These are phyloP conservation scores for Sclerotiophoma versabilis DNA, from an alignment of 2,329 filamentous ascomycete species.

Conservation along the genomic window DNA sequence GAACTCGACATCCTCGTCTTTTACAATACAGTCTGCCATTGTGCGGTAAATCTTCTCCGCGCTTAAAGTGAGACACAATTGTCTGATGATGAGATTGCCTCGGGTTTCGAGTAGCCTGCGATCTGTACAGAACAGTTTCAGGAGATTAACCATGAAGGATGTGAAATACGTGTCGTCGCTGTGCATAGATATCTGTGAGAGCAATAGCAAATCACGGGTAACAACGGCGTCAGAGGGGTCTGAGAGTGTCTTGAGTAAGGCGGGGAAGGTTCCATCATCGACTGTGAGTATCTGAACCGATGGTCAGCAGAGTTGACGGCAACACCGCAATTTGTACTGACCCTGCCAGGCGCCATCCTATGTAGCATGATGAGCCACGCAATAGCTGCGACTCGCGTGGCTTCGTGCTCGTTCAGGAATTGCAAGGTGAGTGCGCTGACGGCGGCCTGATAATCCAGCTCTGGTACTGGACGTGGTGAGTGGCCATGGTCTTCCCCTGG, in stretches of 20 bases:
- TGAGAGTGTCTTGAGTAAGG: conserved; percentile 92
- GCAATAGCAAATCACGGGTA: conserved; percentile 87
- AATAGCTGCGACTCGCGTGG: conserved; percentile 88
- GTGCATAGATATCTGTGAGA: conserved; percentile 95
- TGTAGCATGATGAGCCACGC: conserved; percentile 99
- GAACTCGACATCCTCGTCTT: conserved; percentile 97
- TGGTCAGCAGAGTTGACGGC: conserved; percentile 13
- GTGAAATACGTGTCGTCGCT: conserved; percentile 98
- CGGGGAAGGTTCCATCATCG: conserved; percentile 96
- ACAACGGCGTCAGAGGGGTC: conserved; percentile 96
- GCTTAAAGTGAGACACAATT: conserved; percentile 90
- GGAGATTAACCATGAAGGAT: conserved; percentile 95
- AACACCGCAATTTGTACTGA: conserved; percentile 48
- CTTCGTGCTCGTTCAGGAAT: conserved; percentile 96
- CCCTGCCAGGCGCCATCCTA: conserved; percentile 89
- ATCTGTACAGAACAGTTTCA: conserved; percentile 96
- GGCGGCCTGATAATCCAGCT: conserved; percentile 94
- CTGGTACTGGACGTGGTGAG: conserved; percentile 58
- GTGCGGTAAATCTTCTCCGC: conserved; percentile 96
- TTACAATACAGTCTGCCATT: conserved; percentile 94
- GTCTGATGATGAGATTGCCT: conserved; percentile 94
- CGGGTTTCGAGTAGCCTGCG: conserved; percentile 87
- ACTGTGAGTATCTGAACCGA: conserved; percentile 71
- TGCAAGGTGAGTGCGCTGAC: conserved; percentile 92
- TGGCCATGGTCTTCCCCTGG: conserved; percentile 56